Evolutionary conservation across 306 rosid species (phyloP), one percentile per base, ranked within the genome.

Genomic region (Ziziphus jujuba): DNA sequence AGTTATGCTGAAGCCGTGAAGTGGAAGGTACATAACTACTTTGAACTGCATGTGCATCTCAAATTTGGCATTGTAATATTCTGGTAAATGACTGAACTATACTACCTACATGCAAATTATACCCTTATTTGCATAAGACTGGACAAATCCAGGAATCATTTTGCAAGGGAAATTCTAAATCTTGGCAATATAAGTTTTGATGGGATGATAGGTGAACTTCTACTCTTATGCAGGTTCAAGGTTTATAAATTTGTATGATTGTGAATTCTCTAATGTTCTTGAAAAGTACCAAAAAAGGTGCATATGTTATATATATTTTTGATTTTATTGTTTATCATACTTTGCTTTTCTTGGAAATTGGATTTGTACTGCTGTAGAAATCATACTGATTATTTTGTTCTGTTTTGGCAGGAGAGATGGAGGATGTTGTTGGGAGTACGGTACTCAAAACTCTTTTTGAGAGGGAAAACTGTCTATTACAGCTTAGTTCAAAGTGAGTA

Each of bases 371-470:
- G 5, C 15, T 61, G 75, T 33, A 5, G 16, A 44, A 20, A 28
- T 10, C 23, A 23, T 48, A 21, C 50, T 20, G 10, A 50, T 70
- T 21, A n/a, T 69, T 38, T 40, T 50, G 59, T 55, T 67, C 11
- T 49, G 28, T 28, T 73, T 52, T 76, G 49, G 64, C 60, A 66
- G 67, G 71, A 65, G 15, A 25, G 45, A 69, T 51, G 36, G 48
- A 53, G 52, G 49, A 43, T 33, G 13, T 43, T 47, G n/a, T 60
- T 56, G 11, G 25, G 67, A 49, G 17, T 55, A 52, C 20, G 43
- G 17, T 51, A 56, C 66, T 47, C 28, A 7, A 9, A 47, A 50
- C 20, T 24, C 35, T 51, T 63, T 64, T 53, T 44, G 66, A 33
- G 28, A 43, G 61, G 16, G 44, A 65, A 51, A 25, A 25, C 23